A percentile compares a stretch with the other conserved stretches of the same genome.
phyloP scores from a whole-genome alignment of 306 rosid species.

The Pachyrhizus erosus region DNA sequence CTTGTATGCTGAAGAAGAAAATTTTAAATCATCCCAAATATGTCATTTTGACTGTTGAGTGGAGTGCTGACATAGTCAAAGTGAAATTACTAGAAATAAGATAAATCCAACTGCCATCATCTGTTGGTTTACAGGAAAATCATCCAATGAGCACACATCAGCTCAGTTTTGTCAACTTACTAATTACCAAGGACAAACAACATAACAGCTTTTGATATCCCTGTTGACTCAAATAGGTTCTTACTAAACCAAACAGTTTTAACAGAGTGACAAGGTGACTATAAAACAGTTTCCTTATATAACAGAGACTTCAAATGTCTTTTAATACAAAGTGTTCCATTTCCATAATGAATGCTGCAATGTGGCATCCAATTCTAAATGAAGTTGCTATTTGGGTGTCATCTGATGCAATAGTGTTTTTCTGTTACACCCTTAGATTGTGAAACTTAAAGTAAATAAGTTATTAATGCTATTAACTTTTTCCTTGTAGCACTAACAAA shows the following conservation, averaged over 20 bases:
- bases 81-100: not conserved
- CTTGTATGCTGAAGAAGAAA: not conserved
- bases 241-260: conserved; percentile 19
- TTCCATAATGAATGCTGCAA: not conserved
- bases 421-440: not conserved
- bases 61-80: not conserved
- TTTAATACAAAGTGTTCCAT: not conserved
- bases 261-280: not conserved
- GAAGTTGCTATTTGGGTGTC: not conserved
- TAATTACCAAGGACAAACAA: not conserved
- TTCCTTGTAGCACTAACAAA: not conserved
- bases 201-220: not conserved
- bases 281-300: conserved; percentile 9
- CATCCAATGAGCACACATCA: not conserved
- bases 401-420: not conserved
- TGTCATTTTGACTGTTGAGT: not conserved
- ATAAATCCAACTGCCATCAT: not conserved
- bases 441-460: conserved; percentile 9
- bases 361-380: not conserved
- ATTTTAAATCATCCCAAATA: not conserved
- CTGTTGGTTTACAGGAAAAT: not conserved
- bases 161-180: not conserved
- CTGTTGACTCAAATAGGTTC: conserved; percentile 8
- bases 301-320: not conserved
- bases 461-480: conserved; percentile 12